Evolutionary conservation across 2,329 filamentous ascomycete species (phyloP), one percentile per base, ranked within the genome.

Genomic region (Plenodomus biglobosus): DNA sequence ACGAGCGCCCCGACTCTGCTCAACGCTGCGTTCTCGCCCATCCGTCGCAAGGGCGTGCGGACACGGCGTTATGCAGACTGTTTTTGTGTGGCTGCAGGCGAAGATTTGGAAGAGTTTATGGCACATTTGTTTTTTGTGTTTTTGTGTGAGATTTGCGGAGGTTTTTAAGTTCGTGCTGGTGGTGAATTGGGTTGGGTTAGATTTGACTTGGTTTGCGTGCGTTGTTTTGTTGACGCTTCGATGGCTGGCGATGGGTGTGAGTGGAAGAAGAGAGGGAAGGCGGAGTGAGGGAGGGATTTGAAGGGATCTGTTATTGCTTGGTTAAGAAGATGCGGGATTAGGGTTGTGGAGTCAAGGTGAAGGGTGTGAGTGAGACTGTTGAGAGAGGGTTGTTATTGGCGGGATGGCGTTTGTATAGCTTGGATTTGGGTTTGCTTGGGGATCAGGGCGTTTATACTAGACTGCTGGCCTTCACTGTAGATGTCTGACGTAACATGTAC

Each of bases 41-140:
- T 42, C 42, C 16, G 39, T 46, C 18, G 47, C 47, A 16, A 42
- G 34, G 35, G 47, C 65, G 42, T 59, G 48, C 1, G 49, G 42
- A 37, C 66, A 69, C 15, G 62, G 59, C 4, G 65, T 69, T 15
- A 53, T 63, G 50, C 59, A 66, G 43, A 67, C 54, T 7, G 41
- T 41, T 21, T 62, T 64, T 10, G 40, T 46, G 58, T 64, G 58
- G 20, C 50, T 43, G 48, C 68, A 70, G 44, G 53, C 53, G 48
- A 61, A 63, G 40, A 56, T 36, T 48, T 69, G 61, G 42, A 62
- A 15, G 20, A 66, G 57, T 24, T 59, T 56, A 24, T 59, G 45
- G 48, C 65, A 69, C 65, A 66, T 68, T 40, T 8, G 11, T 24
- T 10, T 24, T 32, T 32, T 10, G 27, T 32, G 27, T 7, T 8